Conservation (phyloP, 2,329 filamentous ascomycete species). For the Exophiala sp. region DNA sequence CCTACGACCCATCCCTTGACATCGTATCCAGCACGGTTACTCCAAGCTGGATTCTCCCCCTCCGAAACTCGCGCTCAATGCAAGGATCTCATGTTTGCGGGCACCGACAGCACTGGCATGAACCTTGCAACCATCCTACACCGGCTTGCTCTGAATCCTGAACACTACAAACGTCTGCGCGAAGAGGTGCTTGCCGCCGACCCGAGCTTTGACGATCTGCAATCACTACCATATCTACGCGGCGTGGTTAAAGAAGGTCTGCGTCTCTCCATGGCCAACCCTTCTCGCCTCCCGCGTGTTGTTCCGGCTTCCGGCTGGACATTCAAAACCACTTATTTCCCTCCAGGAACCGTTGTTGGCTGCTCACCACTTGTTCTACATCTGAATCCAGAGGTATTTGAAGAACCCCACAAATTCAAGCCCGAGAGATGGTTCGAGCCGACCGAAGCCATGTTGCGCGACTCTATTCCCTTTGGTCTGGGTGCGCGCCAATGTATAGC, state of each 20-base stretch:
- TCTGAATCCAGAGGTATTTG: conserved; percentile 41
- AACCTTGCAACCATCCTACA: conserved; percentile 47
- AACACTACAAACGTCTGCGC: conserved; percentile 31
- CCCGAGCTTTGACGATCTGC: conserved; percentile 30
- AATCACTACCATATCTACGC: conserved; percentile 43
- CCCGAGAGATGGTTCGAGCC: conserved; percentile 47
- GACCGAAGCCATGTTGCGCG: conserved; percentile 38
- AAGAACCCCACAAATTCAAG: conserved; percentile 39
- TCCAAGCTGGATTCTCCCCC: conserved; percentile 24
- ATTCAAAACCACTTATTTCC: conserved; percentile 37
- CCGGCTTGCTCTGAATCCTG: conserved; percentile 41
- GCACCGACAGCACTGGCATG: conserved; percentile 50
- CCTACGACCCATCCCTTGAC: conserved; percentile 10
- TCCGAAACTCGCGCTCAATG: conserved; percentile 28
- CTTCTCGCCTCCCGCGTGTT: conserved; percentile 45
- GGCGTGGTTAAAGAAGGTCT: conserved; percentile 48
- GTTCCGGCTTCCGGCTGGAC: conserved; percentile 40
- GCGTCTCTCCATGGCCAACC: conserved; percentile 48
- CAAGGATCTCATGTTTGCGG: conserved; percentile 42
- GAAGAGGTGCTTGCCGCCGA: conserved; percentile 20
- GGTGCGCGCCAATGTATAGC: conserved; percentile 48
- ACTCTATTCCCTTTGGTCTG: conserved; percentile 47
- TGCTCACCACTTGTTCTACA: conserved; percentile 45
- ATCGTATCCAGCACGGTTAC: conserved; percentile 26
- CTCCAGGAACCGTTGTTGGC: conserved; percentile 43